Conservation (phyloP, 495 filamentous ascomycete species). For the Wilcoxina mikolae region DNA sequence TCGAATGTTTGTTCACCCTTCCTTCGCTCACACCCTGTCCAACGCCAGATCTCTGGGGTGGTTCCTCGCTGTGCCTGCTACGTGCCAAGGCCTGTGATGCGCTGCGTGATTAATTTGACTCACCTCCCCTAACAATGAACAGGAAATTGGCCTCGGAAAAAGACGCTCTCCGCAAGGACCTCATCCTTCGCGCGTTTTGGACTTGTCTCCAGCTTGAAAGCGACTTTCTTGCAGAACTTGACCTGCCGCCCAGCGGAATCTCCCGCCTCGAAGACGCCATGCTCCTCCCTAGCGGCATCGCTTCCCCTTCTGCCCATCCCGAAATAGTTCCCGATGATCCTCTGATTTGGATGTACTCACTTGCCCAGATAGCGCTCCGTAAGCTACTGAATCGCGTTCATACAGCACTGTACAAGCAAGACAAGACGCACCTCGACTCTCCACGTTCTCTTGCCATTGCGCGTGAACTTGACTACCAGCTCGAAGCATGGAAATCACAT, state of each 20-base stretch:
- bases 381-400: constrained; percentile 77
- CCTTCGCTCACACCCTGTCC: background rate
- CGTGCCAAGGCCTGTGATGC: too few species aligned
- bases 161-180: constrained; percentile 31
- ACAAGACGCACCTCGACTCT: constrained; percentile 23
- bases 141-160: constrained; percentile 23
- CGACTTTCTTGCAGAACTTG: constrained; percentile 83
- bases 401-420: constrained; percentile 55
- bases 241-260: constrained; percentile 64
- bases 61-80: too few species aligned
- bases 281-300: constrained; percentile 40
- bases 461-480: constrained; percentile 31
- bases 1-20: constrained; percentile 44
- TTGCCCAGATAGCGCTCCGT: constrained; percentile 69
- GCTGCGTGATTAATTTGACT: too few species aligned
- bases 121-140: background rate
- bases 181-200: constrained; percentile 74
- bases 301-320: constrained; percentile 19
- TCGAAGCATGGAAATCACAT: constrained; percentile 35
- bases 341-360: constrained; percentile 63
- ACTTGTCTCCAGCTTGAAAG: constrained; percentile 90
- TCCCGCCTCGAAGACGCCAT: constrained; percentile 57
- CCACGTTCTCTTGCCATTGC: constrained; percentile 23
- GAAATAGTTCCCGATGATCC: constrained; percentile 32
- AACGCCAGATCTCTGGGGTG: too few species aligned